These are phyloP conservation scores for Jatropha multifida DNA, from an alignment of 441 rosid genomes.

Conservation along the genomic window DNA sequence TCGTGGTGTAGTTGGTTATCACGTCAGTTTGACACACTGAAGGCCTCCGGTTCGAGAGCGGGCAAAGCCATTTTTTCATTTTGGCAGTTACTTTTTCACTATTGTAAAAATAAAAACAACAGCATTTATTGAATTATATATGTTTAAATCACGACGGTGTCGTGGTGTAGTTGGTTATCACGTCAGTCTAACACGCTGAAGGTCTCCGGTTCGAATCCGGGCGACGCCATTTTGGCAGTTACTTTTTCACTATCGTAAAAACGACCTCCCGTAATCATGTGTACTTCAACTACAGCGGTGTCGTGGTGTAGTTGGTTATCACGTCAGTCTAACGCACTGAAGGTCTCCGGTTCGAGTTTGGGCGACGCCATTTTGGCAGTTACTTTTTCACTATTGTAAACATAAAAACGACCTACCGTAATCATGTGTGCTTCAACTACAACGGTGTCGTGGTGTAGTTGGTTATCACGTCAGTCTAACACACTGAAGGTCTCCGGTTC, in stretches of 20 bases:
- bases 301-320: conserved; percentile 99
- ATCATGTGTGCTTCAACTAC: fast-evolving
- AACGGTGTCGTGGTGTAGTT: conserved; percentile 83
- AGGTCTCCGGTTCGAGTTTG: conserved; percentile 93
- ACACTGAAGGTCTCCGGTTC: conserved; percentile 93
- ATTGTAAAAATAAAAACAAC: too few relatives aligned
- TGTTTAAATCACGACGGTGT: too few relatives aligned
- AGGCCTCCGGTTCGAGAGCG: conserved; percentile 90
- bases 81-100: too few relatives aligned
- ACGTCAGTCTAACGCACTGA: conserved; percentile 99
- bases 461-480: conserved; percentile 98
- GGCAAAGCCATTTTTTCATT: too few relatives aligned
- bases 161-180: conserved; percentile 99
- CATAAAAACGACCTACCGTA: too few relatives aligned
- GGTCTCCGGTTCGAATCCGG: conserved; percentile 93
- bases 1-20: conserved; percentile 98
- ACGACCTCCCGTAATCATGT: too few relatives aligned
- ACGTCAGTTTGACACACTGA: conserved; percentile 94
- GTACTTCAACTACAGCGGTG: too few relatives aligned
- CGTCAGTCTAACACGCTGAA: conserved; percentile 99
- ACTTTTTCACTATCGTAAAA: too few relatives aligned
- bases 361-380: conserved; percentile 97
- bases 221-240: conserved; percentile 78
- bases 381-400: too few relatives aligned
- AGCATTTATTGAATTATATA: too few relatives aligned